Evolutionary conservation across 2,329 filamentous ascomycete species (phyloP), one percentile per base, ranked within the genome.

Genomic region (Magnaporthiopsis incrustans): DNA sequence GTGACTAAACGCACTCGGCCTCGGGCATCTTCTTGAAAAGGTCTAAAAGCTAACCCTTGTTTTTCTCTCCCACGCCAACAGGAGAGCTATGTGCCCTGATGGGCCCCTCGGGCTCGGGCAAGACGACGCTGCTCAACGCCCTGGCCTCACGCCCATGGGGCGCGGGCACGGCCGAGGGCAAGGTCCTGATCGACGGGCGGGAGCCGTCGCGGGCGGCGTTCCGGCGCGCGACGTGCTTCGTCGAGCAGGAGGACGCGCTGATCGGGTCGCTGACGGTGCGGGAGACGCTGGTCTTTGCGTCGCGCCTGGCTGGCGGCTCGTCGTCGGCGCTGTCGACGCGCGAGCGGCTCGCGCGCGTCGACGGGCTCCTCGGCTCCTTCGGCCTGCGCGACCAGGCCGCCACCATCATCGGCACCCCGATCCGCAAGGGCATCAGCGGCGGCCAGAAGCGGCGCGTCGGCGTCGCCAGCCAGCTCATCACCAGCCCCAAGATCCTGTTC

Each of bases 191-290:
- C 68, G 92, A 95, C 73, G 89, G 89, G 35, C 73, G 71, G 2
- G 70, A 75, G 4, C 76, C 86, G 4, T 80, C 85, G 1, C 75
- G 79, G 10, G 73, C 78, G 10, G 77, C 78, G 0, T 89, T 94
- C 68, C 84, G 85, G 25, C 80, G 84, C 60, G 80, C 94, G 61
- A 89, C 85, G 64, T 86, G 86, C 60, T 96, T 92, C 71, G 92
- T 96, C 27, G 92, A 96, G 77, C 92, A 96, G 74, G 91, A 96
- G 68, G 92, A 96, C 78, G 88, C 90, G 1, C 80, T 96, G 15
- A 89, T 94, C 62, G 92, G 91, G 5, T 89, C 89, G 0, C 78
- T 96, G 67, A 96, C 91, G 0, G 90, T 94, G 11, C 81, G 83
- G 33, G 92, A 96, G 77, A 96, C 91, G 0, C 77, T 96, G 66